Evolutionary conservation across 768 basidiomycete genomes (phyloP), one percentile per base, ranked within the genome.

Genomic region (Lactarius indigo): DNA sequence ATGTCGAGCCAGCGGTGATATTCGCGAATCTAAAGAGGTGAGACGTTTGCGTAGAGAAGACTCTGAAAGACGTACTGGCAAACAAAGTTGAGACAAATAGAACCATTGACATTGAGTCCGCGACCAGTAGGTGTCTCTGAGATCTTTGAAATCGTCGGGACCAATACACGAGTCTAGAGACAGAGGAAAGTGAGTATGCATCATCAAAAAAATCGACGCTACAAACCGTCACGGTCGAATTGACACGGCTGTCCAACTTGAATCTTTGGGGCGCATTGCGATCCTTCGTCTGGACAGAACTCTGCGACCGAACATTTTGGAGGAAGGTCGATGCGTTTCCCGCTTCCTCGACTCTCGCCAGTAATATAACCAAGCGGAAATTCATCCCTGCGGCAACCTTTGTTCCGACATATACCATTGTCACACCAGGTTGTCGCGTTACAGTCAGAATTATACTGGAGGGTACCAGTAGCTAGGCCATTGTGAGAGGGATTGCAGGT

Each of bases 271-370:
- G 87, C 84, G 77, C 93, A 96, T 9, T 75, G 78, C 69, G 87
- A 86, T 66, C 84, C 85, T 77, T 94, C 94, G 72, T 95, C 92
- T 0, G 92, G 92, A 75, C 93, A 95, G 75, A 94, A 95, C 72
- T 84, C 74, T 23, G 85, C 87, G 37, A 71, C 69, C 9, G 78
- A 74, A 73, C 93, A 95, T 70, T 84, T 81, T 13, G 80, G 78
- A 1, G 93, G 92, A 23, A 91, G 72, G 9, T 72, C 59, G 6
- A 76, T 75, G 23, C 74, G 28, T 42, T 54, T 69, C 54, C 57
- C 65, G 13, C 47, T 63, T 55, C 41, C 50, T 7, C 9, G 5
- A 55, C 41, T 39, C 0, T 33, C 47, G 3, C 61, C 78, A 61
- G 76, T 73, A 9, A 71, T 17, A 72, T 87, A 92, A 62, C 90